Evolutionary conservation across 345 rosid genomes (phyloP).

Genomic region (Alliaria petiolata): DNA sequence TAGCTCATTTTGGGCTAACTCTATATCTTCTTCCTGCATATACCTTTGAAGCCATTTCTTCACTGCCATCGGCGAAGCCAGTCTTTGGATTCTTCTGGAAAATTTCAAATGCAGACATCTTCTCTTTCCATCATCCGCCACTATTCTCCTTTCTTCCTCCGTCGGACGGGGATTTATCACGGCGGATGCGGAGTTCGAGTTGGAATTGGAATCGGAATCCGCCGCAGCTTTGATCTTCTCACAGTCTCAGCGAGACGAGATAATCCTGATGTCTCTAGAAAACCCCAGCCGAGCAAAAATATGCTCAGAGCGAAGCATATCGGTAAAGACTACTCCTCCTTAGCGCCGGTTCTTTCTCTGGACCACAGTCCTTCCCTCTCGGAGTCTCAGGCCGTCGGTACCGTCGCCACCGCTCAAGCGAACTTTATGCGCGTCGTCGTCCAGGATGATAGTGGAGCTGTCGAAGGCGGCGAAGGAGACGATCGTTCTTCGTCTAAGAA

Average conservation of each 20-base stretch:
- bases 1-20: neutral
- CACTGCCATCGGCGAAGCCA: neutral
- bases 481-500: conserved; percentile 3
- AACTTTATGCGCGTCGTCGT: conserved; percentile 96
- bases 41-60: neutral
- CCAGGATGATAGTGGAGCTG: conserved; percentile 5
- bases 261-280: conserved; percentile 43
- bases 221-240: conserved; percentile 28
- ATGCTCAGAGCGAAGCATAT: conserved; percentile 61
- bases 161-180: conserved; percentile 27
- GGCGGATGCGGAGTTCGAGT: neutral
- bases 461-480: conserved; percentile 1
- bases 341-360: conserved; percentile 61
- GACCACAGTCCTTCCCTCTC: conserved; percentile 49
- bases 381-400: conserved; percentile 80
- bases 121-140: conserved; percentile 47
- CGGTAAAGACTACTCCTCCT: conserved; percentile 60
- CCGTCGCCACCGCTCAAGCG: conserved; percentile 87
- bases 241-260: conserved; percentile 51
- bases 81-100: conserved; percentile 6
- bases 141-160: conserved; percentile 42
- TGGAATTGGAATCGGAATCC: neutral
- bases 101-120: conserved; percentile 39
- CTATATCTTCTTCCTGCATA: neutral
- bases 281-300: conserved; percentile 55